Evolutionary conservation across 208 protist genomes (phyloP), one percentile per base, ranked within the genome.

Genomic region (Crithidia brevicula): DNA sequence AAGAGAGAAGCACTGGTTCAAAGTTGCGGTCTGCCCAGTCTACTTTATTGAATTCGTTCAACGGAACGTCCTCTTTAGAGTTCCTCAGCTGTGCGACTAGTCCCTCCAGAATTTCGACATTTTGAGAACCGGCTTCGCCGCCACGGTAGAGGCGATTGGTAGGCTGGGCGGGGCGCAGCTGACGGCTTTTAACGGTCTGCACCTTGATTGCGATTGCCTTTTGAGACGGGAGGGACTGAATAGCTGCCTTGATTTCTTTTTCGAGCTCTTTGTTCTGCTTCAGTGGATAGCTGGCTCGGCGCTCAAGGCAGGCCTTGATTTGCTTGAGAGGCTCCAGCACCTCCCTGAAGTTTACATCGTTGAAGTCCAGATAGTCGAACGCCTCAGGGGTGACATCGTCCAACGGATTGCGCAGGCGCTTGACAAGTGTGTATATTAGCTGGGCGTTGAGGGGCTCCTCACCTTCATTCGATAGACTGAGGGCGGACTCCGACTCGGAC

Each of bases 21-120:
- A 86, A 86, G 45, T 77, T 78, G 15, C 70, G 72, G 63, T 86
- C 72, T 50, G 72, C 72, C 78, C 77, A 89, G 51, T 87, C 74
- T n/a, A 92, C 64, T 38, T 60, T 49, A 20, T 81, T 59, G 31
- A 86, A 82, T 1, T 74, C 76, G 59, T 68, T 53, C 1, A 86
- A 60, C 4, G 67, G 58, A 13, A 86, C 73, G 15, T 82, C 65
- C 23, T 58, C 56, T n/a, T 67, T 57, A 0, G 77, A 57, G 13
- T 83, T 60, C 22, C 22, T 34, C 10, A 86, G 23, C 25, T 71
- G 51, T 15, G 72, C 67, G 4, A 86, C 81, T 16, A 86, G 72
- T 20, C 72, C 62, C 1, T 62, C 52, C 9, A 92, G 76, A 22
- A 79, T 34, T 38, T 85, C 67, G 2, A 66, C 50, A 20, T 90